Conservation (phyloP, 768 basidiomycete species). For the Kwoniella mangroviensis region DNA sequence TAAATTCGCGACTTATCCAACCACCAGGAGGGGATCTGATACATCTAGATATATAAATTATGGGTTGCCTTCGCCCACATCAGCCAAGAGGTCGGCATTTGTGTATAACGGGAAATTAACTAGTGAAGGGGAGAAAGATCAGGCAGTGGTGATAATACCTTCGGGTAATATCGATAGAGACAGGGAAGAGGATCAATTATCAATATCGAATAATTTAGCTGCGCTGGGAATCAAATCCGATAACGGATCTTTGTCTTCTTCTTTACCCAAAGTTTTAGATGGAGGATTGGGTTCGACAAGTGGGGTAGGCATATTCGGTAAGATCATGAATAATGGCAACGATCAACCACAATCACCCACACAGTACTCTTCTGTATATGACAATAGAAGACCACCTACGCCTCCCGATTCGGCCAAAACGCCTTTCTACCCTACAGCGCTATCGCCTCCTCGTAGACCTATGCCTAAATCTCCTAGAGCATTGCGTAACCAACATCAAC, state of each 20-base stretch:
- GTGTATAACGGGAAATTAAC: conserved; percentile 18
- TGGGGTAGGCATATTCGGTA: conserved; percentile 3
- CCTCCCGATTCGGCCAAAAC: conserved; percentile 21
- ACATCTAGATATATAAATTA: not conserved
- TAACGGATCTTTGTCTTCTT: conserved; percentile 3
- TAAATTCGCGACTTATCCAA: conserved; percentile 12
- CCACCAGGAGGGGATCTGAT: not conserved
- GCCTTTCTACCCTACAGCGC: conserved; percentile 33
- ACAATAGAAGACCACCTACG: conserved; percentile 19
- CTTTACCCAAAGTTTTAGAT: conserved; percentile 20
- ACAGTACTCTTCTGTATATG: too few species aligned
- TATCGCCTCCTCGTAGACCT: conserved; percentile 41
- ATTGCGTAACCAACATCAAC: not conserved
- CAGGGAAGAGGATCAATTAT: not conserved
- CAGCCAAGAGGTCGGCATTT: conserved; percentile 22
- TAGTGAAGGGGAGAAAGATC: conserved; percentile 8
- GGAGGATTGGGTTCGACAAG: conserved; percentile 14
- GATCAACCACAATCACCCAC: not conserved
- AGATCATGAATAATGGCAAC: not conserved
- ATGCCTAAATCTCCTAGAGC: conserved; percentile 37
- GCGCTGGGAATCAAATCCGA: not conserved
- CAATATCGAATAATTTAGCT: not conserved
- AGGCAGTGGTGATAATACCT: conserved; percentile 14
- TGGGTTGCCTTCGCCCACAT: conserved; percentile 2
- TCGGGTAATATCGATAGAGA: not conserved